Conservation (phyloP, 2,329 filamentous ascomycete species). For the Cadophora malorum region DNA sequence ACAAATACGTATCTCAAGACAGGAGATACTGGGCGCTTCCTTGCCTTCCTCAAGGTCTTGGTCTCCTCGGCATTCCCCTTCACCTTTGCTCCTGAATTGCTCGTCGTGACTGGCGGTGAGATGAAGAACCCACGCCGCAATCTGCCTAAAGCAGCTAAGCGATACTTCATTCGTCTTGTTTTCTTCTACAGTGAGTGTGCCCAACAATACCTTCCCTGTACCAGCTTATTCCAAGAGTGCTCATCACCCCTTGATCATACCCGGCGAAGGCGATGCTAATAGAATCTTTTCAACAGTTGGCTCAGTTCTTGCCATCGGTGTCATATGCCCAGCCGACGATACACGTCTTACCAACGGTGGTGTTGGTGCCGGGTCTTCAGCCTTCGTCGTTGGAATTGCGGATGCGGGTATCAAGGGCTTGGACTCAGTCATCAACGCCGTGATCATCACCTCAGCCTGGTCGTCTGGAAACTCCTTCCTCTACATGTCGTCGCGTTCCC, state of each 20-base stretch:
- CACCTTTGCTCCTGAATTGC: constrained; percentile 57
- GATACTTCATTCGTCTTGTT: constrained; percentile 67
- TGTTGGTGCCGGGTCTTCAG: constrained; percentile 54
- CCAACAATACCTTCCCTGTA: background rate
- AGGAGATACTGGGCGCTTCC: constrained; percentile 55
- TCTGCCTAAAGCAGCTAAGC: constrained; percentile 63
- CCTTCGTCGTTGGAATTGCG: constrained; percentile 57
- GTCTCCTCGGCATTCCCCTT: constrained; percentile 57
- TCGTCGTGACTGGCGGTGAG: constrained; percentile 63
- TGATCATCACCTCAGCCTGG: constrained; percentile 61
- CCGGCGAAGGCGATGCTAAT: background rate
- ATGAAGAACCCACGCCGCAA: constrained; percentile 64
- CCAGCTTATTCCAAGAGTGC: background rate
- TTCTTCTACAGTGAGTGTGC: constrained; percentile 57
- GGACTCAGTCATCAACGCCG: constrained; percentile 60
- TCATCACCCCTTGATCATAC: background rate
- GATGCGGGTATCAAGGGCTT: constrained; percentile 56
- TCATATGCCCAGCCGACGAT: constrained; percentile 63
- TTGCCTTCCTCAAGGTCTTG: constrained; percentile 56
- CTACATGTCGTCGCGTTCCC: constrained; percentile 57
- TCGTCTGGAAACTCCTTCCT: constrained; percentile 62
- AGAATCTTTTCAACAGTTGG: constrained; percentile 45
- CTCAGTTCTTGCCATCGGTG: constrained; percentile 63
- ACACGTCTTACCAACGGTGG: constrained; percentile 55
- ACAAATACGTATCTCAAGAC: constrained; percentile 50